A percentile compares a stretch with the other conserved stretches of the same genome.
Evolutionary conservation across 164 flowering plant genomes (phyloP).

Genomic region (Amborella trichopoda): DNA sequence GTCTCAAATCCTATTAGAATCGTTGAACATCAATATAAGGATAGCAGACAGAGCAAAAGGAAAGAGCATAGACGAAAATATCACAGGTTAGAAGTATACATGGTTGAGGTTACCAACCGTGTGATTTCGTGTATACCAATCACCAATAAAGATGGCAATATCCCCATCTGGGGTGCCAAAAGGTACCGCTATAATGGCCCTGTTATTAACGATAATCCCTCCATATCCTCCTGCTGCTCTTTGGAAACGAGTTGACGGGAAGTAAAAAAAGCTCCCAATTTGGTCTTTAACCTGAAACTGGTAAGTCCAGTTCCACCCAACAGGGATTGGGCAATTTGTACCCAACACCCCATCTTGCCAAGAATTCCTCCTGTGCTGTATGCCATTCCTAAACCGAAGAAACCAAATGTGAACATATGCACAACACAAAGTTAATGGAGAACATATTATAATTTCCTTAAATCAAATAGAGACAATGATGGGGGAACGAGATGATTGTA

Average conservation of each 20-base stretch:
- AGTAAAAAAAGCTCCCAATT: slow-evolving; percentile 93
- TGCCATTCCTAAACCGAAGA: slow-evolving; percentile 92
- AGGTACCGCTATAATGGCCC: slow-evolving; percentile 63
- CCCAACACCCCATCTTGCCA: slow-evolving; percentile 99
- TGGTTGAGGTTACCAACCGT: slow-evolving; percentile 55
- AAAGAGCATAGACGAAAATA: too few relatives aligned
- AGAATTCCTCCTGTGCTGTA: slow-evolving; percentile 64
- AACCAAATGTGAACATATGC: too few relatives aligned
- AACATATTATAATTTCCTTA: too few relatives aligned
- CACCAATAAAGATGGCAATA: slow-evolving; percentile 65
- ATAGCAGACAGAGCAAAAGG: too few relatives aligned
- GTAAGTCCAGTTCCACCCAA: slow-evolving; percentile 90
- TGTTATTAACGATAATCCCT: slow-evolving; percentile 56
- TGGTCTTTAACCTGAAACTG: slow-evolving; percentile 97
- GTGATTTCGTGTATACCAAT: slow-evolving; percentile 86
- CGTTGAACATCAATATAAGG: too few relatives aligned
- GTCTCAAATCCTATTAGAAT: slow-evolving; percentile 79
- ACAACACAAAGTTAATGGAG: too few relatives aligned
- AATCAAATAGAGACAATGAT: too few relatives aligned
- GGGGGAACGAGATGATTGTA: too few relatives aligned
- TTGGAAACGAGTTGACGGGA: slow-evolving; percentile 80
- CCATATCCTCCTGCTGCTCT: slow-evolving; percentile 93
- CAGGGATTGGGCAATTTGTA: slow-evolving; percentile 90
- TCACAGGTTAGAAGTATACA: too few relatives aligned
- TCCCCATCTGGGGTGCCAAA: slow-evolving; percentile 76